These are phyloP conservation scores for Paspalum notatum DNA, from an alignment of 176 grass and related monocot genomes.

Conservation along the genomic window DNA sequence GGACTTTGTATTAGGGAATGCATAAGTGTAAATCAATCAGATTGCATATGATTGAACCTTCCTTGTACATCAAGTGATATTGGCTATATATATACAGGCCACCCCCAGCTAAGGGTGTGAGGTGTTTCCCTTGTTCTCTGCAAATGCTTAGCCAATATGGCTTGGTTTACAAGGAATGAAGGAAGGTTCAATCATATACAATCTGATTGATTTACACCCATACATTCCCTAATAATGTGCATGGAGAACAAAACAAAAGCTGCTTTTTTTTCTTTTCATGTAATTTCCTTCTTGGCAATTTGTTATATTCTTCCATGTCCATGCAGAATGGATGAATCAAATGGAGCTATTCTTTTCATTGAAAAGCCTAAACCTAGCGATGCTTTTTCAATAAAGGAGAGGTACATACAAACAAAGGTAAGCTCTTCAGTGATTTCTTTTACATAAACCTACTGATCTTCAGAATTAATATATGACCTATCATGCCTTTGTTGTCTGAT, in stretches of 20 bases:
- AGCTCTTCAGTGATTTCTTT: conserved; percentile 32
- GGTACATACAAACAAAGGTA: conserved; percentile 97
- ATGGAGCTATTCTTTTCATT: conserved; percentile 57
- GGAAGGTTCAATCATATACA: no score
- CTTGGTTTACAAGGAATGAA: no score
- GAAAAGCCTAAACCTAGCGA: conserved; percentile 85
- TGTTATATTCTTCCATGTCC: conserved; percentile 37
- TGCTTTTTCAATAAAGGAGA: conserved; percentile 87
- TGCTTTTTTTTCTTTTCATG: conserved; percentile 12
- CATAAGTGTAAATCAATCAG: no score
- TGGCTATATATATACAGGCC: no score
- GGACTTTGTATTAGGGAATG: no score
- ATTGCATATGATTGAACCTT: no score
- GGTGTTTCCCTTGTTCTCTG: no score
- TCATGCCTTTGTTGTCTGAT: conserved; percentile 18
- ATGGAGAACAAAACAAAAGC: not conserved
- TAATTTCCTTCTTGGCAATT: conserved; percentile 26
- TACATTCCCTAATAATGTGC: not conserved
- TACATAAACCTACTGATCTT: conserved; percentile 23
- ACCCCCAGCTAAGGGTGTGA: no score
- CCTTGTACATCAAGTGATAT: no score
- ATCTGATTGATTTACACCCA: no score
- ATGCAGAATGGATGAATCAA: conserved; percentile 66
- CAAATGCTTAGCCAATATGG: no score
- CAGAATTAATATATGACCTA: conserved; percentile 1